phyloP scores from a whole-genome alignment of 106 monocot genomes.

The Allium fistulosum region DNA sequence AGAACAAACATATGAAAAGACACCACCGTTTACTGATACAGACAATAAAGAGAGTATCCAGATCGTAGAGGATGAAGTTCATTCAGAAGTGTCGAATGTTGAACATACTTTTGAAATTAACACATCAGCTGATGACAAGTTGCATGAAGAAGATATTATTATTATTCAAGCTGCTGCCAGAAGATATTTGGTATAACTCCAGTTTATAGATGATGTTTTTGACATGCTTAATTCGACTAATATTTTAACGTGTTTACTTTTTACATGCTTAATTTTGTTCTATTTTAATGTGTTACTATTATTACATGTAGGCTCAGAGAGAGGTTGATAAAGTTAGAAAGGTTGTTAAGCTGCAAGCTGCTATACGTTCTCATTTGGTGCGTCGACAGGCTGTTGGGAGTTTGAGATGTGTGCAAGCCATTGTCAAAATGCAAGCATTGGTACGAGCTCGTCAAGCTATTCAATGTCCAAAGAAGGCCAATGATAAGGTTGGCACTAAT shows the following conservation, averaged over 20 bases:
- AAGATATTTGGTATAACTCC: conserved; percentile 48
- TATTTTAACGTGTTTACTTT: neutral
- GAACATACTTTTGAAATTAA: conserved; percentile 5
- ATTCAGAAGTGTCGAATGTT: conserved; percentile 6
- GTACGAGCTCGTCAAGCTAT: conserved; percentile 43
- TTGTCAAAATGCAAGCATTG: conserved; percentile 78
- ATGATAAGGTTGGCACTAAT: too few relatives aligned
- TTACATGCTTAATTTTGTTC: neutral
- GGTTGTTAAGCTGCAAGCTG: conserved; percentile 86
- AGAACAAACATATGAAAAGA: conserved; percentile 19
- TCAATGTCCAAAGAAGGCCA: neutral
- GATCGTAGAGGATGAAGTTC: conserved; percentile 1
- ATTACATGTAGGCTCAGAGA: conserved; percentile 40
- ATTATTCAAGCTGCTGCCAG: conserved; percentile 73
- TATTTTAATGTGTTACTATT: neutral
- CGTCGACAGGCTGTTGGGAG: conserved; percentile 72
- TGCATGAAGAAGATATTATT: conserved; percentile 36
- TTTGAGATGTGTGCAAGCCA: conserved; percentile 69
- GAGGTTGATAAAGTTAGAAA: conserved; percentile 46
- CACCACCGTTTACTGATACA: conserved; percentile 3
- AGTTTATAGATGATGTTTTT: neutral
- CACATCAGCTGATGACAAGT: conserved; percentile 7
- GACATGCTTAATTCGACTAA: neutral
- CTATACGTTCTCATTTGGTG: conserved; percentile 70
- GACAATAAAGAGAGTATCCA: conserved; percentile 22